Conservation (phyloP, 2,329 filamentous ascomycete genomes). For the Sporothrix curviconia region DNA sequence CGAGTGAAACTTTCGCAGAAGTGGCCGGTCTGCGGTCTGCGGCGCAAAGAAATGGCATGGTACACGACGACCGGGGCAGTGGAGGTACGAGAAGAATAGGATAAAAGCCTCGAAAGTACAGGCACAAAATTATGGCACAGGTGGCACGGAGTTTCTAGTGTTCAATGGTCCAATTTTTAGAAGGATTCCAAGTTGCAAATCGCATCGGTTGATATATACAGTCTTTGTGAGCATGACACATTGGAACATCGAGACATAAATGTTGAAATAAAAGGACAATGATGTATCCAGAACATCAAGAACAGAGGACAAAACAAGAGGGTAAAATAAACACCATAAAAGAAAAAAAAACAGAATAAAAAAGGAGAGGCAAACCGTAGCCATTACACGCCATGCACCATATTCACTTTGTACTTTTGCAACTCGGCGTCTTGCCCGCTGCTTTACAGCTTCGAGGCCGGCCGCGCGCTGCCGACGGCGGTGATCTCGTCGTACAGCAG, state of each 20-base stretch:
- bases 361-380: background rate
- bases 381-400: background rate
- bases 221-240: conserved; percentile 5
- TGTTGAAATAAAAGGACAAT: background rate
- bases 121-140: too few species aligned
- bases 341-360: background rate
- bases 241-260: background rate
- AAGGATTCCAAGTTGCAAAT: background rate
- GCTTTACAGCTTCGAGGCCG: conserved; percentile 58
- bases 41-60: too few species aligned
- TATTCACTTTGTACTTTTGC: background rate
- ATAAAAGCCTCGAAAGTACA: too few species aligned
- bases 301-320: background rate
- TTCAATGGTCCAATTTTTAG: too few species aligned
- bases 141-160: too few species aligned
- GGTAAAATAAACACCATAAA: background rate
- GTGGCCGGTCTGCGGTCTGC: too few species aligned
- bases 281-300: background rate
- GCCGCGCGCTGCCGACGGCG: conserved; percentile 54
- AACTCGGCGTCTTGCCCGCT: background rate
- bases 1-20: too few species aligned
- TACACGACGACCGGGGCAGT: too few species aligned
- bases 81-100: too few species aligned
- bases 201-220: background rate
- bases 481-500: conserved; percentile 86